Conservation (phyloP, 2,329 filamentous ascomycete species). For the Hymenoscyphus occultus region DNA sequence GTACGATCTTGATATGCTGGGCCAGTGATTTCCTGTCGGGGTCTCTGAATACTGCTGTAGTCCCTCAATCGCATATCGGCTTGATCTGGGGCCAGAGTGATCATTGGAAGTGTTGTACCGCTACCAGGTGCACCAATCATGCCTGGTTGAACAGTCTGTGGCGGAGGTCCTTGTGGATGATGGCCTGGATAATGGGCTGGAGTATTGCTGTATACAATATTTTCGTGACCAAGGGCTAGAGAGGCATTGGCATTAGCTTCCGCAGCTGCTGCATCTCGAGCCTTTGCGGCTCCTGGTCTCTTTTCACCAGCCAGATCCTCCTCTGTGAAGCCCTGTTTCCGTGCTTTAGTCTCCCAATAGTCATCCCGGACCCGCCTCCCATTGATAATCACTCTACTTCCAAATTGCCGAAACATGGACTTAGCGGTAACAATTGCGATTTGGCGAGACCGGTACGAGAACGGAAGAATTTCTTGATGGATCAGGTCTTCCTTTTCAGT, state of each 20-base stretch:
- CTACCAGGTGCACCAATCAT: slow-evolving; percentile 65
- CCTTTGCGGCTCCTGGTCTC: slow-evolving; percentile 85
- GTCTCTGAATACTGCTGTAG: slow-evolving; percentile 78
- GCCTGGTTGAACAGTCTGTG: slow-evolving; percentile 68
- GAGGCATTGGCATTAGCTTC: slow-evolving; percentile 56
- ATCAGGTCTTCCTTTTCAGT: slow-evolving; percentile 96
- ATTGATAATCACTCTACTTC: slow-evolving; percentile 86
- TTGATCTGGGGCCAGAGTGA: slow-evolving; percentile 75
- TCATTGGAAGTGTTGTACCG: slow-evolving; percentile 75
- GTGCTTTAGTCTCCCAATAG: slow-evolving; percentile 97
- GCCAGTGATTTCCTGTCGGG: slow-evolving; percentile 85
- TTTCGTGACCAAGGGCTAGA: slow-evolving; percentile 61
- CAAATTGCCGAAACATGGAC: slow-evolving; percentile 99
- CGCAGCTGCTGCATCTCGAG: slow-evolving; percentile 75
- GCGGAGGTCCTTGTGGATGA: slow-evolving; percentile 61
- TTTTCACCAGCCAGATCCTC: slow-evolving; percentile 95
- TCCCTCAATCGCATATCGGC: slow-evolving; percentile 75
- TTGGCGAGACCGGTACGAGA: slow-evolving; percentile 96
- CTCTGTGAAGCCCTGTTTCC: slow-evolving; percentile 97
- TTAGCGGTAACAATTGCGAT: slow-evolving; percentile 97
- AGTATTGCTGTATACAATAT: slow-evolving; percentile 84
- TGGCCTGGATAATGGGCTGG: slow-evolving; percentile 57
- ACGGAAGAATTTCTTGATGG: slow-evolving; percentile 89
- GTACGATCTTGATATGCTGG: slow-evolving; percentile 85
- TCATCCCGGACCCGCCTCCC: slow-evolving; percentile 92